A percentile compares a stretch with the other conserved stretches of the same genome.
Conservation (phyloP, 129 eudicot genomes). For the Tagetes patula region DNA sequence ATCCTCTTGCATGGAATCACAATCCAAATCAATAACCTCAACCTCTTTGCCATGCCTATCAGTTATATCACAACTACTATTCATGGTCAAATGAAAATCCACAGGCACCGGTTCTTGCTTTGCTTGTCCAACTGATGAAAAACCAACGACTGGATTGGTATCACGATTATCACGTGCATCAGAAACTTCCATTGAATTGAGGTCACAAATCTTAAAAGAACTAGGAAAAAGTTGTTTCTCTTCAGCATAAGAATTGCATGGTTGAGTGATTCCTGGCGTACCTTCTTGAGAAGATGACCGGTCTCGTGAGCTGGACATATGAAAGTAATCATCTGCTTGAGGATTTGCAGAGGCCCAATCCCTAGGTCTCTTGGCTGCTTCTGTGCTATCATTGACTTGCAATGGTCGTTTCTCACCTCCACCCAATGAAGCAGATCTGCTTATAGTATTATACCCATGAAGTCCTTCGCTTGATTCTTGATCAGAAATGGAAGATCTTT, state of each 20-base stretch:
- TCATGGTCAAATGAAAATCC: conserved; percentile 76
- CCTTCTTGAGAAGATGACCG: conserved; percentile 27
- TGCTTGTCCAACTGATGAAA: conserved; percentile 44
- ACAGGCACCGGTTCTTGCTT: conserved; percentile 45
- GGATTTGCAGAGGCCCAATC: conserved; percentile 45
- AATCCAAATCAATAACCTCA: conserved; percentile 93
- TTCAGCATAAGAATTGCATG: conserved; percentile 43
- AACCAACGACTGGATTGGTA: conserved; percentile 34
- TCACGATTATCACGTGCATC: conserved; percentile 58
- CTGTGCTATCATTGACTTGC: conserved; percentile 39
- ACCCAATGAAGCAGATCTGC: conserved; percentile 40
- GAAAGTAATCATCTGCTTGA: conserved; percentile 37
- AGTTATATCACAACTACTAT: conserved; percentile 39
- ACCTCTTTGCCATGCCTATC: conserved; percentile 57
- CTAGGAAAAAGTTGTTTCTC: conserved; percentile 77
- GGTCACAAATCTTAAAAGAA: conserved; percentile 88
- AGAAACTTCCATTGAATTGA: conserved; percentile 64
- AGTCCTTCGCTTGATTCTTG: conserved; percentile 43
- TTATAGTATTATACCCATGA: conserved; percentile 39
- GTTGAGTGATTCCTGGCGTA: conserved; percentile 35
- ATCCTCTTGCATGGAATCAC: conserved; percentile 52
- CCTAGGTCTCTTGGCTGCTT: conserved; percentile 46
- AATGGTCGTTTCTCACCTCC: conserved; percentile 63
- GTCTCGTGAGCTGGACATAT: conserved; percentile 40
- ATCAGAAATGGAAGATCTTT: conserved; percentile 40